Base-by-base conservation (phyloP, 805 yeast species). In the Ogataea zsoltii region DNA sequence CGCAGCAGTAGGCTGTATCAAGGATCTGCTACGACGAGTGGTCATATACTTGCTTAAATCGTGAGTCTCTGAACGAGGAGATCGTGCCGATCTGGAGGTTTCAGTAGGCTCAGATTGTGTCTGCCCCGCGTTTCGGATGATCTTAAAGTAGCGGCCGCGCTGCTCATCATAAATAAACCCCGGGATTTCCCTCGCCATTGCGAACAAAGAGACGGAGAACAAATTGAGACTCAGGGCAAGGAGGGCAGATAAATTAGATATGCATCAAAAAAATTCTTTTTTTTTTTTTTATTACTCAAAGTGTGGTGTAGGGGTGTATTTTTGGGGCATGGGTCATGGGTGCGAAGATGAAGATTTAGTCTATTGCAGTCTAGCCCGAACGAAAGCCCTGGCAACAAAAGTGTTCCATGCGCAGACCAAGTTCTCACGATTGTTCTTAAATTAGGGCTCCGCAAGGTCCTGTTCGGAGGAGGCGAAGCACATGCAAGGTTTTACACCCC, bases 111-210 rank as follows among this genome's bases (percentile, higher is more conserved):
- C 9, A 21, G 25, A 21, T 7, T 33, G 39, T 10, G 16, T 17
- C 15, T 21, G n/a, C 10, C 42, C 33, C 14, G 34, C 10, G 7
- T 28, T 28, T n/a, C 18, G 15, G 11, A 32, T 15, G 5, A 32
- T 7, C 31, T 32, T 30, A 28, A 42, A 42, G 19, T 42, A 42
- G 13, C 33, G 14, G 6, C 30, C 21, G 13, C 37, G 36, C 9
- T 30, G 18, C 11, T 37, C 18, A 13, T 37, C 40, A 26, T 21
- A 37, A 17, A 26, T 7, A 37, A 26, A 37, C 4, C 40, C 40
- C 3, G 40, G 40, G 15, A 37, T 26, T 4, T 25, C 32, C 5
- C 32, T 9, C 12, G 31, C 16, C 40, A 37, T 37, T 4, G 29
- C 11, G 30, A 33, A 18, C 36, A 33, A 18, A 13, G 17, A 32